These are phyloP conservation scores for Chaetoscypha palmicola DNA, from an alignment of 2,329 filamentous ascomycete genomes.

Conservation along the genomic window DNA sequence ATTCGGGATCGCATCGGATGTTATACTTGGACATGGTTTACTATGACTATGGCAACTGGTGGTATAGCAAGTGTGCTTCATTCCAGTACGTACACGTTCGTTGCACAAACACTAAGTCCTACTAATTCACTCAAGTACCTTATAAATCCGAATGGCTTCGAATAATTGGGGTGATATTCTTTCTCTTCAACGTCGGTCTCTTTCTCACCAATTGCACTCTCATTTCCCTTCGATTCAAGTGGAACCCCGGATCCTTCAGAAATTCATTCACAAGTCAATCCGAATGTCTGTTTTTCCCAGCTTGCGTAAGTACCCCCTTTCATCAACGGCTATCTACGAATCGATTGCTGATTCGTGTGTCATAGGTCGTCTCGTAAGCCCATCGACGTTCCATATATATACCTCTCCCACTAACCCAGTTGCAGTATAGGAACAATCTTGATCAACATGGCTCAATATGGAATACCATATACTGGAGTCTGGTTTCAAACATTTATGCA, in stretches of 20 bases:
- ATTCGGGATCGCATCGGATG: constrained; percentile 46
- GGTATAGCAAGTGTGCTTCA: constrained; percentile 50
- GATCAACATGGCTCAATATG: constrained; percentile 74
- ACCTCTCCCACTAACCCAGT: no score
- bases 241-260: constrained; percentile 62
- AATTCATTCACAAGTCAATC: constrained; percentile 69
- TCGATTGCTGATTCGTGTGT: no score
- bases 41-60: constrained; percentile 46
- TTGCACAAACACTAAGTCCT: neutral
- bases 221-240: constrained; percentile 61
- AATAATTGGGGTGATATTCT: constrained; percentile 53
- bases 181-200: constrained; percentile 55
- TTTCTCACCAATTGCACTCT: constrained; percentile 57
- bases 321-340: no score
- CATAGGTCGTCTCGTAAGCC: constrained; percentile 44
- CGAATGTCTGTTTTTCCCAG: constrained; percentile 71
- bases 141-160: constrained; percentile 49
- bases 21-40: constrained; percentile 71
- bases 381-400: constrained; percentile 37
- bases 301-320: constrained; percentile 48
- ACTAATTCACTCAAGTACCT: constrained; percentile 35
- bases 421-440: constrained; percentile 66
- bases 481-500: constrained; percentile 58
- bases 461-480: constrained; percentile 49
- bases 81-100: constrained; percentile 38